A percentile compares a stretch with the other conserved stretches of the same genome.
Conservation (phyloP, 2,329 filamentous ascomycete genomes). For the Pleomassaria siparia region DNA sequence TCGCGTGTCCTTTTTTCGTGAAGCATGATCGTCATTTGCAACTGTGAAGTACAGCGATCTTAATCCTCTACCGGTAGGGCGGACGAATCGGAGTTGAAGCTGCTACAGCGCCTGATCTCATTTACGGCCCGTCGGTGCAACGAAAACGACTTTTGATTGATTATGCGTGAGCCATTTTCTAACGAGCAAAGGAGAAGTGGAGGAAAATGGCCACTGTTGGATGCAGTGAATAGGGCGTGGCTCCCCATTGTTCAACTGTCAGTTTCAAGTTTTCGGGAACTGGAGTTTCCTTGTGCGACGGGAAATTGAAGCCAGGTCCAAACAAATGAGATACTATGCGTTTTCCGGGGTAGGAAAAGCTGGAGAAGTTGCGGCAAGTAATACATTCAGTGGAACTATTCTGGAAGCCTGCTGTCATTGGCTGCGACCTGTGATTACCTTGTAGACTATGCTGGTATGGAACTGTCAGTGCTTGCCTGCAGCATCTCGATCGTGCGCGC, state of each 20-base stretch:
- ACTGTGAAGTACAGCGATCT: constrained; percentile 17
- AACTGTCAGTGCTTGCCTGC: constrained; percentile 12
- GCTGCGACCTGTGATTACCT: neutral
- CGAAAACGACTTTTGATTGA: constrained; percentile 15
- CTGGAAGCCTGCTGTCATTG: neutral
- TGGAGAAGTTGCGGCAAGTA: constrained; percentile 1
- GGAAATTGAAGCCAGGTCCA: neutral
- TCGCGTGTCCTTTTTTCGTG: constrained; percentile 23
- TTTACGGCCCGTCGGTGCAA: constrained; percentile 27
- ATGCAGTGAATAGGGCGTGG: constrained; percentile 1
- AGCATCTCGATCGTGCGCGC: constrained; percentile 11
- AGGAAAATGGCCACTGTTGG: neutral
- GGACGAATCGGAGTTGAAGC: constrained; percentile 19
- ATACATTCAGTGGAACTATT: neutral
- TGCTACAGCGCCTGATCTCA: constrained; percentile 17
- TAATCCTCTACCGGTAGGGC: constrained; percentile 21
- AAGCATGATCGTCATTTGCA: constrained; percentile 12
- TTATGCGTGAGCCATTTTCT: constrained; percentile 7
- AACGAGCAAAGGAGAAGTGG: constrained; percentile 3
- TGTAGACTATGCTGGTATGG: neutral
- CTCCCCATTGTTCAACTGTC: neutral
- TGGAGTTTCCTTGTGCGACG: neutral
- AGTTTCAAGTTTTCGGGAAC: constrained; percentile 2
- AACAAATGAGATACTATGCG: constrained; percentile 4
- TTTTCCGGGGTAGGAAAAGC: neutral